phyloP scores from a whole-genome alignment of 306 rosid species.

The Elaeagnus macrophylla region DNA sequence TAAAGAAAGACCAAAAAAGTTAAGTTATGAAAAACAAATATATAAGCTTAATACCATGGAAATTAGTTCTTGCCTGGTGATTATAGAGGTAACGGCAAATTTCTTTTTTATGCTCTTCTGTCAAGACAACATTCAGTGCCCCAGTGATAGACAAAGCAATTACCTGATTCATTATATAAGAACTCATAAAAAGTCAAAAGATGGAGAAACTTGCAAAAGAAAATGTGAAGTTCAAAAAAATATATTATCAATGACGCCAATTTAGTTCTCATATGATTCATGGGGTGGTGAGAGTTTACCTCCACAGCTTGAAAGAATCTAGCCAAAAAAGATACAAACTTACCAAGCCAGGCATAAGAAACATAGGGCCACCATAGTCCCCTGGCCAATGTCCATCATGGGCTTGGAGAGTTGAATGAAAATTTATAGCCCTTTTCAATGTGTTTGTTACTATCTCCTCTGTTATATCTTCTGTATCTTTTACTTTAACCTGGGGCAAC shows the following conservation, averaged over 20 bases:
- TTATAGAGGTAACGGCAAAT: slow-evolving; percentile 72
- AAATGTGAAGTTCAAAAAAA: slow-evolving; percentile 2
- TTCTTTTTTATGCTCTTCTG: slow-evolving; percentile 68
- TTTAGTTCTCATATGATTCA: neutral
- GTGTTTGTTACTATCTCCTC: slow-evolving; percentile 44
- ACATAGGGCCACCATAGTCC: slow-evolving; percentile 95
- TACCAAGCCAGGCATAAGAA: slow-evolving; percentile 88
- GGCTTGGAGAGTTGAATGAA: slow-evolving; percentile 61
- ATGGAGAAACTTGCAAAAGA: no score
- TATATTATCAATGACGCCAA: neutral
- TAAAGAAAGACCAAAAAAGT: neutral
- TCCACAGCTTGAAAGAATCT: slow-evolving; percentile 7
- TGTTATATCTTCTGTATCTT: slow-evolving; percentile 46
- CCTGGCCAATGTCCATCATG: slow-evolving; percentile 90
- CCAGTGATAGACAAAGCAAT: slow-evolving; percentile 60
- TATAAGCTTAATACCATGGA: neutral
- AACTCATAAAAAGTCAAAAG: slow-evolving; percentile 3
- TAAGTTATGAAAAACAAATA: neutral
- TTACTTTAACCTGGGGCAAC: slow-evolving; percentile 56
- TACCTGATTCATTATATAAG: slow-evolving; percentile 33
- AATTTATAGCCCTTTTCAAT: slow-evolving; percentile 54
- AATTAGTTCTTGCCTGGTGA: slow-evolving; percentile 51
- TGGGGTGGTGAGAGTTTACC: slow-evolving; percentile 7
- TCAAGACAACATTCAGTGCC: slow-evolving; percentile 61
- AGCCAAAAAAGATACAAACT: slow-evolving; percentile 11